Base-by-base conservation (phyloP, 2,329 filamentous ascomycete species). In the Escovopsis sp. region DNA sequence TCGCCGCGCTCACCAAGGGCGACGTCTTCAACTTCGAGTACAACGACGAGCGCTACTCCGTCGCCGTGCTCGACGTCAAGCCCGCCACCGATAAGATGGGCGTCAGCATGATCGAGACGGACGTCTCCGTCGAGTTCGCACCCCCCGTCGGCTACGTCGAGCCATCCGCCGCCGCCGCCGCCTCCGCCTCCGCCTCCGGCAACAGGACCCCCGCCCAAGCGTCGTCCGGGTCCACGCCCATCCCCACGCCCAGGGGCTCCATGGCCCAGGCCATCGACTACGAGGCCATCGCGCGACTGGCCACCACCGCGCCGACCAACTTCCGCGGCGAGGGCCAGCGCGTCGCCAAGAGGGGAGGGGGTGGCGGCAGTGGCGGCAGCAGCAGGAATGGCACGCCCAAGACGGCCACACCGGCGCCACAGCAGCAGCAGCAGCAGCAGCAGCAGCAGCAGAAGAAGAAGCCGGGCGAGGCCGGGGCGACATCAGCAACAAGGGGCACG, bases 231-330 rank as follows among this genome's bases (percentile, higher is more conserved):
- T 61, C 80, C 13, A 57, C 94, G 17, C 86, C 92, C 56, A 75
- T 68, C 41, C 83, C 93, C 48, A 23, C 21, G 21, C 21, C 21
- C 10, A 10, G 6, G 6, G 90, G 90, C 10, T 87, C 79, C 41
- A 98, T 98, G 90, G 87, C 90, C 1, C 85, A 94, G 49, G 75
- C 85, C n/a, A 96, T 98, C 65, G 94, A 94, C 64, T 98, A 96
- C 58, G 72, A 76, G 35, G 73, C 86, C 23, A 93, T 98, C 45
- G 84, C 86, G 1, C 87, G 90, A 1, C 76, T 76, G 4, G 71
- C 83, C 2, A 68, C 76, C 12, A 76, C 74, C 12, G 72, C 72
- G 5, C 65, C 79, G 0, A 87, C 84, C 1, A 79, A 90, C 53
- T 96, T 96, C 55, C 56, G 79, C 1, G 73, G 76, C 3, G 73